phyloP scores from a whole-genome alignment of 148 eudicot genomes.

The Rhododendron griersonianum region DNA sequence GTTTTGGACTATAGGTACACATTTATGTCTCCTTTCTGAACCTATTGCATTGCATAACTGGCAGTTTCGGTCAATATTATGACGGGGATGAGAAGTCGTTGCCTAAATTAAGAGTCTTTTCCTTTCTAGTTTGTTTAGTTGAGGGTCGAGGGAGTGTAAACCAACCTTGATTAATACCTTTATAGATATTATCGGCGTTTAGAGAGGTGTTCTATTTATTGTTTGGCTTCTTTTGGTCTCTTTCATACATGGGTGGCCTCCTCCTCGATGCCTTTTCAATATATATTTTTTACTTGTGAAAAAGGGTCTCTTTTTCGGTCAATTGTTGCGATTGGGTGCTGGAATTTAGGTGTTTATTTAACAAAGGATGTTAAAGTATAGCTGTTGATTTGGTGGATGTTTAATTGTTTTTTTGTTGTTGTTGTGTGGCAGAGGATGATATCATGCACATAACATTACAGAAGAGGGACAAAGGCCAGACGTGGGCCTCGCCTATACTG shows the following conservation, averaged over 20 bases:
- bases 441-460: conserved; percentile 83
- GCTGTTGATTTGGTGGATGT: background rate
- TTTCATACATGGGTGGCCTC: background rate
- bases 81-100: background rate
- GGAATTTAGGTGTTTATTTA: background rate
- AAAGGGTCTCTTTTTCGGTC: background rate
- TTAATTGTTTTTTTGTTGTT: background rate
- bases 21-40: background rate
- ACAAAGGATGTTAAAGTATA: background rate
- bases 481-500: conserved; percentile 88
- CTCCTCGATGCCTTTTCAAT: background rate
- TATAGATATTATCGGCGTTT: background rate
- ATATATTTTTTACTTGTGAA: background rate
- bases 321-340: background rate
- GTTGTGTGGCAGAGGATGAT: conserved; percentile 65
- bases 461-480: conserved; percentile 92
- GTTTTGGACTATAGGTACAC: conserved; percentile 88
- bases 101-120: background rate
- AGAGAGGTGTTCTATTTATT: background rate
- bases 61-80: background rate
- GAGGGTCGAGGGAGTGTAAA: background rate
- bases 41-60: background rate
- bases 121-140: background rate
- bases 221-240: background rate
- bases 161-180: background rate